Conservation (phyloP, 371 early-diverging fungal species). For the Syncephalastrum contaminatum region DNA sequence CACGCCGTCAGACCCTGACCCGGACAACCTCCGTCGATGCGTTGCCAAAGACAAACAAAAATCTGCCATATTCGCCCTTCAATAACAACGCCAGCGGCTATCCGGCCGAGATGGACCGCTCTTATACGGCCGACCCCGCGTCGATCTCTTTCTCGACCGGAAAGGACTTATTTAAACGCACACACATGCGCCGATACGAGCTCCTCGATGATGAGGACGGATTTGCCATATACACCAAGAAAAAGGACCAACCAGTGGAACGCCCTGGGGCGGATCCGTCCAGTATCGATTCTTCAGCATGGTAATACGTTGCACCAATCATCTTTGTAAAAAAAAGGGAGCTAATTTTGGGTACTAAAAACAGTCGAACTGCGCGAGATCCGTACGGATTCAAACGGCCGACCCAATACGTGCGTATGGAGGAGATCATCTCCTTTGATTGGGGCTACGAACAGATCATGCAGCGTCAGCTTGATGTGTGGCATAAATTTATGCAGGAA, state of each 20-base stretch:
- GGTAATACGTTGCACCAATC: conserved; percentile 3
- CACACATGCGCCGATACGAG: no score
- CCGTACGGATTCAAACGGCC: conserved; percentile 61
- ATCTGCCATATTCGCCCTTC: conserved; percentile 10
- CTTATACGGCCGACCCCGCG: not conserved
- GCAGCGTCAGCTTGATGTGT: conserved; percentile 45
- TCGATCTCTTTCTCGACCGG: no score
- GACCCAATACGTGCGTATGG: conserved; percentile 48
- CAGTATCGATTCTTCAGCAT: not conserved
- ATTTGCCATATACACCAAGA: no score
- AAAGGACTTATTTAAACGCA: no score
- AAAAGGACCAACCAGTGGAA: not conserved
- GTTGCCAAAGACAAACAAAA: conserved; percentile 4
- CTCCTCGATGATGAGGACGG: no score
- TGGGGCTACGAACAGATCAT: conserved; percentile 43
- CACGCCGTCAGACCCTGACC: not conserved
- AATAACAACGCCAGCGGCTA: conserved; percentile 4
- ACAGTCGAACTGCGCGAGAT: conserved; percentile 34
- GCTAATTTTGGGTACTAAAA: no score
- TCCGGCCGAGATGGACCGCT: not conserved
- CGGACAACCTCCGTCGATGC: conserved; percentile 2
- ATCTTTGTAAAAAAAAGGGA: conserved; percentile 1
- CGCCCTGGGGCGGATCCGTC: not conserved
- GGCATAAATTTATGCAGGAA: conserved; percentile 47
- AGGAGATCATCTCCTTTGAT: conserved; percentile 52